These are phyloP conservation scores for Psidium friedrichsthalianum DNA, from an alignment of 345 rosid genomes.

Conservation along the genomic window DNA sequence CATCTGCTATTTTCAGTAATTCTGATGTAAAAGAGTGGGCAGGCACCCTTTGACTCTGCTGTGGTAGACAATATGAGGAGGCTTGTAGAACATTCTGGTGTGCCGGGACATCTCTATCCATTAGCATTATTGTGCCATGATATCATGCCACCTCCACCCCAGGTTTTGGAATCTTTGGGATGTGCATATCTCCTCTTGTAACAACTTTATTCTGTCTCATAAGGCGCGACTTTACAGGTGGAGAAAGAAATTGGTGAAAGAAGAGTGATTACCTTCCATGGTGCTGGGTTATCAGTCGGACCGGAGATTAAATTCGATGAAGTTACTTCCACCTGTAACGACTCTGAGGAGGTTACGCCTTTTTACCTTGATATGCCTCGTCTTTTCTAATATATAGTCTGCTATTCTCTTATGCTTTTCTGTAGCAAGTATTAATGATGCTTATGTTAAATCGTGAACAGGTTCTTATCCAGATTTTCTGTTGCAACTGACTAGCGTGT, in stretches of 20 bases:
- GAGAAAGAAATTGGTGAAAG: conserved; percentile 94
- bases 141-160: conserved; percentile 93
- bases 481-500: neutral
- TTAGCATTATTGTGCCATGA: conserved; percentile 70
- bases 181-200: neutral
- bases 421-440: neutral
- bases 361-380: neutral
- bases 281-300: conserved; percentile 63
- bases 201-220: conserved; percentile 1
- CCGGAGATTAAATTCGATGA: conserved; percentile 49
- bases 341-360: conserved; percentile 64
- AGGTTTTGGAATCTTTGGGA: conserved; percentile 25
- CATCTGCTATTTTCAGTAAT: neutral
- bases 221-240: conserved; percentile 37
- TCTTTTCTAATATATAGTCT: neutral
- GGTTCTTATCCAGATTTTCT: neutral
- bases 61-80: conserved; percentile 94
- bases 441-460: neutral
- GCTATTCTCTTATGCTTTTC: neutral
- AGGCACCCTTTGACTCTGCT: conserved; percentile 90
- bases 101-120: conserved; percentile 76
- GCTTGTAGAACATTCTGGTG: conserved; percentile 72
- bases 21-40: conserved; percentile 16
- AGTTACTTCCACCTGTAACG: conserved; percentile 35
- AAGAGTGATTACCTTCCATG: conserved; percentile 57